Percentiles rank a stretch among this genome's conserved stretches.
Conservation (phyloP, 768 basidiomycete genomes). For the Tephrocybe sp. region DNA sequence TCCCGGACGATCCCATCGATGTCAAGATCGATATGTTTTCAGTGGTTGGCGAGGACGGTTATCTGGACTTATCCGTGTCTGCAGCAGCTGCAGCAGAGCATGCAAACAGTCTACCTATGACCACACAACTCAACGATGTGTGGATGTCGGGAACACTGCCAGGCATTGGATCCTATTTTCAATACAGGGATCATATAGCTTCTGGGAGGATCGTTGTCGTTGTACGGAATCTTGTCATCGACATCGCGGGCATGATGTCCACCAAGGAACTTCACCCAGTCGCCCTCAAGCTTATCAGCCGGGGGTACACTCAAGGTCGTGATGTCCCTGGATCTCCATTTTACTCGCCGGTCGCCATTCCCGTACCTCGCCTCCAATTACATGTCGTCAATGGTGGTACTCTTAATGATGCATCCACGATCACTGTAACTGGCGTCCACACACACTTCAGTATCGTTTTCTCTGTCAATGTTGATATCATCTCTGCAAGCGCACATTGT, state of each 20-base stretch:
- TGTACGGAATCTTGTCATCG: neutral
- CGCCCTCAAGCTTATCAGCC: neutral
- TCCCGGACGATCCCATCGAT: neutral
- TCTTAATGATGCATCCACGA: neutral
- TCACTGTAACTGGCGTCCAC: neutral
- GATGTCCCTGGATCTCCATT: no score
- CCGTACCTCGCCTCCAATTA: neutral
- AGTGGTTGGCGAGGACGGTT: neutral
- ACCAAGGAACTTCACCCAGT: neutral
- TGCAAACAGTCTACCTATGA: neutral
- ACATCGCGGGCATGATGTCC: neutral
- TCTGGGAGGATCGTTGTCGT: neutral
- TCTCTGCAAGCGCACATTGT: neutral
- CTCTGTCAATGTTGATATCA: neutral
- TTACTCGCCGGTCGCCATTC: neutral
- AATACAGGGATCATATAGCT: neutral
- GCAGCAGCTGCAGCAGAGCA: neutral
- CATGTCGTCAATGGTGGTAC: neutral
- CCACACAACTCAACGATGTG: neutral
- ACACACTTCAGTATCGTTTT: neutral
- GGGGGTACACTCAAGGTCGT: neutral
- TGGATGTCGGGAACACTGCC: neutral
- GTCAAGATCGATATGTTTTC: neutral
- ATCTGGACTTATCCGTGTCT: neutral
- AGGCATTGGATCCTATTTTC: neutral